Evolutionary conservation across 1,139 yeast genomes (phyloP).

Genomic region (Geotrichum restrictum): DNA sequence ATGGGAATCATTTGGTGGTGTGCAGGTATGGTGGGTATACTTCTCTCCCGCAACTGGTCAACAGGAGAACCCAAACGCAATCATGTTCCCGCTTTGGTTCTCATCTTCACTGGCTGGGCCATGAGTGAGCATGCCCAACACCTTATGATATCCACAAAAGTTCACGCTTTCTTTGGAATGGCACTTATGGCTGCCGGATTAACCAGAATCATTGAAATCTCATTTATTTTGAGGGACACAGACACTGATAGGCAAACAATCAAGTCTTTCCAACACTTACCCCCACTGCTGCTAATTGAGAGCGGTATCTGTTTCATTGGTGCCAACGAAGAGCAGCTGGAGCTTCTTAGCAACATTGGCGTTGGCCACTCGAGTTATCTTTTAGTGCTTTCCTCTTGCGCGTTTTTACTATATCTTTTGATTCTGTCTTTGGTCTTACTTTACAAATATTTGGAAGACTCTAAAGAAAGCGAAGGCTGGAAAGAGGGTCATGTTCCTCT

Average conservation of each 20-base stretch:
- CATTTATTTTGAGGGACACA: conserved; percentile 56
- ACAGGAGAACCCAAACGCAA: conserved; percentile 46
- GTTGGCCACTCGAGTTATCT: conserved; percentile 84
- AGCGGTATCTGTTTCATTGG: conserved; percentile 84
- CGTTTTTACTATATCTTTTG: conserved; percentile 69
- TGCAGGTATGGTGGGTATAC: conserved; percentile 82
- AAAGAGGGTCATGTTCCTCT: conserved; percentile 21
- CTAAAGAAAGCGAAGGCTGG: conserved; percentile 14
- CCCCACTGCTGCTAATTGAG: conserved; percentile 74
- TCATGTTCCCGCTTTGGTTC: conserved; percentile 73
- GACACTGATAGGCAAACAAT: conserved; percentile 47
- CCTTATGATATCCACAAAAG: conserved; percentile 70
- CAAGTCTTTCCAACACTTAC: conserved; percentile 71
- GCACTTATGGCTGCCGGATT: conserved; percentile 76
- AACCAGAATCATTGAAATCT: conserved; percentile 69
- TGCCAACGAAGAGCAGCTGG: conserved; percentile 85
- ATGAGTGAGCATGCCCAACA: conserved; percentile 87
- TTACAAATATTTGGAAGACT: conserved; percentile 37
- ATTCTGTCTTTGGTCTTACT: conserved; percentile 53
- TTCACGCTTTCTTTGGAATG: conserved; percentile 80
- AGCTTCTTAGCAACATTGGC: conserved; percentile 63
- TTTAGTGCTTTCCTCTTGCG: conserved; percentile 67
- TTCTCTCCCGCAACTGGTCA: conserved; percentile 45
- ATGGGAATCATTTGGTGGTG: conserved; percentile 98
- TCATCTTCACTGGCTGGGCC: conserved; percentile 87